phyloP scores from a whole-genome alignment of 163 green algal species.

The Smithsoniella earleae region DNA sequence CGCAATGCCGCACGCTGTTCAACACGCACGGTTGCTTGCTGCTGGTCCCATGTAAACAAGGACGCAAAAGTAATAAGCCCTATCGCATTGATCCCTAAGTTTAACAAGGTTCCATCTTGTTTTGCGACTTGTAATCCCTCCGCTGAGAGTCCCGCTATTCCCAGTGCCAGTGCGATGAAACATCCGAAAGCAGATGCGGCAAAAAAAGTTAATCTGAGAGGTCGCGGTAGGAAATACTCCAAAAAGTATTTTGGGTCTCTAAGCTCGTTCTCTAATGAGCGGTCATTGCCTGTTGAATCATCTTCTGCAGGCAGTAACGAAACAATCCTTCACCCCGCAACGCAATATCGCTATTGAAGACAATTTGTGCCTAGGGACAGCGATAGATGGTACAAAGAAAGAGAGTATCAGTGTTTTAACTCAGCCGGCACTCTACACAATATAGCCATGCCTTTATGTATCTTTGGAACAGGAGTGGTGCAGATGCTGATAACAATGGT shows the following conservation, averaged over 20 bases:
- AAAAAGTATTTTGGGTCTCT: constrained; percentile 48
- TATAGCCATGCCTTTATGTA: too few species aligned
- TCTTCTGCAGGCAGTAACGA: too few species aligned
- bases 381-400: too few species aligned
- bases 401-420: too few species aligned
- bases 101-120: background rate
- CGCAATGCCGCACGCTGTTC: constrained; percentile 39
- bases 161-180: constrained; percentile 41
- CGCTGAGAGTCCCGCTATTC: constrained; percentile 31
- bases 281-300: background rate
- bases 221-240: constrained; percentile 48
- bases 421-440: too few species aligned
- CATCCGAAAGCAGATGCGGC: constrained; percentile 39
- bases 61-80: constrained; percentile 13
- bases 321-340: too few species aligned
- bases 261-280: constrained; percentile 46
- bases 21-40: constrained; percentile 32
- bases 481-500: too few species aligned
- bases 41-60: constrained; percentile 38
- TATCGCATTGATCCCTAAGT: constrained; percentile 29
- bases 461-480: too few species aligned
- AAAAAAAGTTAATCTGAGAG: constrained; percentile 42
- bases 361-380: too few species aligned
- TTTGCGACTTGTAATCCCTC: background rate
- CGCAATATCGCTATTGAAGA: too few species aligned